These are phyloP conservation scores for Solanum bukasovii DNA, from an alignment of 257 asterid genomes.

Conservation along the genomic window DNA sequence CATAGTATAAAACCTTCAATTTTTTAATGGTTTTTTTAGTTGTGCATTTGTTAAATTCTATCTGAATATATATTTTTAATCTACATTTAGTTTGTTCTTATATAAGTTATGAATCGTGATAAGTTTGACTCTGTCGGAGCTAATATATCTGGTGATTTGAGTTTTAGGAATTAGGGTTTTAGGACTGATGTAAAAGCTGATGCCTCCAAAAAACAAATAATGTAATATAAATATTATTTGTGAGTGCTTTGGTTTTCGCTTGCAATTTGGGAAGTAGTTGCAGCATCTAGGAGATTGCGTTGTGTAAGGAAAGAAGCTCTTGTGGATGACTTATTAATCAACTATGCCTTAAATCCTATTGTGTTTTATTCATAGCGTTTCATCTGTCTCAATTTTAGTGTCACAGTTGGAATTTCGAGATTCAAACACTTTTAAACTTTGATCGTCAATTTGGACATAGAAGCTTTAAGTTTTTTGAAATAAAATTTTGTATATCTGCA, in stretches of 20 bases:
- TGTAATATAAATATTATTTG: background rate
- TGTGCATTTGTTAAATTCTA: background rate
- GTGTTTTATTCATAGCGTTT: background rate
- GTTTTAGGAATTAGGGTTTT: background rate
- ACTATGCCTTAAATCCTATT: background rate
- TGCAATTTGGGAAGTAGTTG: background rate
- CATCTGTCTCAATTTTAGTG: background rate
- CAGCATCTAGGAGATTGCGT: background rate
- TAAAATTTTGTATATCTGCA: background rate
- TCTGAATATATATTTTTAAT: background rate
- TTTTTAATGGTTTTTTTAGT: background rate
- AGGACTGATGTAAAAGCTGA: background rate
- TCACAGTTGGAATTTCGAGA: background rate
- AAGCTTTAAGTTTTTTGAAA: background rate
- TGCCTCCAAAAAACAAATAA: background rate
- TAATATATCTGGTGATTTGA: background rate
- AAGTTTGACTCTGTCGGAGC: background rate
- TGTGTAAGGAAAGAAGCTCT: background rate
- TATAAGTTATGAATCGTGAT: background rate
- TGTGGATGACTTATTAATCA: background rate
- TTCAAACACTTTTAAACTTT: background rate
- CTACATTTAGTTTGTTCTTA: background rate
- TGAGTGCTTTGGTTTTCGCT: background rate
- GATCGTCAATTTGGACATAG: background rate
- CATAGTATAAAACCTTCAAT: background rate